These are phyloP conservation scores for Blastomyces silverae DNA, from an alignment of 2,329 filamentous ascomycete genomes.

Conservation along the genomic window DNA sequence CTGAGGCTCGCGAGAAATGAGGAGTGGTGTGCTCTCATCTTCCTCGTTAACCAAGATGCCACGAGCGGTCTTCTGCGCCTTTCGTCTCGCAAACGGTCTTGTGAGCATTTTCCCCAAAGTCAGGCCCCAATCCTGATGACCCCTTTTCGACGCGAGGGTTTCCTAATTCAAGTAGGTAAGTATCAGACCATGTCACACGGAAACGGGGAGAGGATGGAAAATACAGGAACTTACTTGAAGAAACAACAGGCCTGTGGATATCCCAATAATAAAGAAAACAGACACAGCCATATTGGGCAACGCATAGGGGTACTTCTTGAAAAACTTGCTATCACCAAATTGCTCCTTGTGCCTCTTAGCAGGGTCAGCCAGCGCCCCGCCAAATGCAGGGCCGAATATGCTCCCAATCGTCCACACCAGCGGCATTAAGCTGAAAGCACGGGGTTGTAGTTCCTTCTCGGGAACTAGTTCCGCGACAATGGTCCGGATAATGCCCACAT, in stretches of 20 bases:
- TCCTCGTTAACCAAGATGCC: slow-evolving; percentile 21
- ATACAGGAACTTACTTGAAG: slow-evolving; percentile 51
- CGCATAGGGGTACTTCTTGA: slow-evolving; percentile 71
- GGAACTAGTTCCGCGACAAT: slow-evolving; percentile 92
- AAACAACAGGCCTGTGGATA: slow-evolving; percentile 68
- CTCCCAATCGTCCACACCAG: slow-evolving; percentile 81
- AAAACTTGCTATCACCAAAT: slow-evolving; percentile 61
- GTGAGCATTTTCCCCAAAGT: slow-evolving; percentile 61
- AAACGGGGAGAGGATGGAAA: background rate
- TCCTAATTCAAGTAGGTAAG: slow-evolving; percentile 47
- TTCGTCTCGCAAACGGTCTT: slow-evolving; percentile 32
- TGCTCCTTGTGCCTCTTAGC: slow-evolving; percentile 63
- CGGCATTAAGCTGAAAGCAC: slow-evolving; percentile 90
- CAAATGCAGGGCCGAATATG: slow-evolving; percentile 81
- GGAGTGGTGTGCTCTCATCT: slow-evolving; percentile 32
- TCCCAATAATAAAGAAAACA: slow-evolving; percentile 68
- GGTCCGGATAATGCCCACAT: slow-evolving; percentile 86
- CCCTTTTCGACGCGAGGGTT: slow-evolving; percentile 66
- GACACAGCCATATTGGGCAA: slow-evolving; percentile 77
- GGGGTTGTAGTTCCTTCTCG: slow-evolving; percentile 75
- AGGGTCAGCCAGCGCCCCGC: slow-evolving; percentile 78
- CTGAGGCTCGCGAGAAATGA: slow-evolving; percentile 25
- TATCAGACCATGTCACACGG: background rate
- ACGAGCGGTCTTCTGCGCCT: slow-evolving; percentile 21
- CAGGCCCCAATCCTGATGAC: slow-evolving; percentile 67